A percentile compares a stretch with the other conserved stretches of the same genome.
phyloP scores from a whole-genome alignment of 371 early-diverging fungal species.

The Phascolomyces articulosus region DNA sequence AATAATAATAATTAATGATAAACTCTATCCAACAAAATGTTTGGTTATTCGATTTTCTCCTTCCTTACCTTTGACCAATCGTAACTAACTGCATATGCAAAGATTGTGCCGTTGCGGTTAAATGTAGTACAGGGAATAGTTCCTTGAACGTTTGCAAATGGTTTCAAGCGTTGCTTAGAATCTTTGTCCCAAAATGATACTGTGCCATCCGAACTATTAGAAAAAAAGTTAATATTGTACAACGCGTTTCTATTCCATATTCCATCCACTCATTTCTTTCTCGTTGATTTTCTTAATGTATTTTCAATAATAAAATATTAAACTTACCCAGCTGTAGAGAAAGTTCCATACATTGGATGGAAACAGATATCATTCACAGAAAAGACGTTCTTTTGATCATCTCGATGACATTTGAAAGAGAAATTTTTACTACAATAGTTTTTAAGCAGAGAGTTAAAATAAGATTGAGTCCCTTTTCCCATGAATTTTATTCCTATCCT shows the following conservation, averaged over 20 bases:
- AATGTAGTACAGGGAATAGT: conserved; percentile 85
- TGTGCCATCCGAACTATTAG: conserved; percentile 80
- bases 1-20: background rate
- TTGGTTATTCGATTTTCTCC: too few relatives aligned
- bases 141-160: conserved; percentile 56
- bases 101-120: conserved; percentile 86
- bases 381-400: conserved; percentile 71
- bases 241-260: too few relatives aligned
- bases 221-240: too few relatives aligned
- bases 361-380: conserved; percentile 85
- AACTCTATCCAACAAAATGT: background rate
- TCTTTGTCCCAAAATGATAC: conserved; percentile 97
- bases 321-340: conserved; percentile 80
- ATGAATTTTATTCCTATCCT: background rate
- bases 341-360: conserved; percentile 88
- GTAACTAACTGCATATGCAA: conserved; percentile 94
- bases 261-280: too few relatives aligned
- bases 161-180: conserved; percentile 84
- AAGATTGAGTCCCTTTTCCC: background rate
- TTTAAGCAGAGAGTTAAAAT: too few relatives aligned
- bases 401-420: conserved; percentile 96
- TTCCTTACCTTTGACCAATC: conserved; percentile 95
- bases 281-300: too few relatives aligned
- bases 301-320: too few relatives aligned
- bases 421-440: conserved; percentile 67